Conservation (phyloP, 129 eudicot species). For the Oenanthe sinensis region DNA sequence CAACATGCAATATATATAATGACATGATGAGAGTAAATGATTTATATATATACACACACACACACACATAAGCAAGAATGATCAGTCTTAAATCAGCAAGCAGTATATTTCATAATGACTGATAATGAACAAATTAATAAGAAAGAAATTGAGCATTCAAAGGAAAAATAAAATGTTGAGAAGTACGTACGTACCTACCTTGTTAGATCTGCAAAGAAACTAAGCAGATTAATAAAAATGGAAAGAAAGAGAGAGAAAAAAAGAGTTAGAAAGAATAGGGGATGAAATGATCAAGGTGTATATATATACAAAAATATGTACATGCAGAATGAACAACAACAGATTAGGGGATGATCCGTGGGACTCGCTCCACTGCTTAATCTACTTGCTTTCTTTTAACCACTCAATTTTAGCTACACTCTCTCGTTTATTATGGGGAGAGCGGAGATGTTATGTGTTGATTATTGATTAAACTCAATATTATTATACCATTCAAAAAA, state of each 20-base stretch:
- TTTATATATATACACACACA: too few species aligned
- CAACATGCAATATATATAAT: too few species aligned
- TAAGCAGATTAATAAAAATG: neutral
- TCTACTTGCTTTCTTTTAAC: neutral
- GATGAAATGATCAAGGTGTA: neutral
- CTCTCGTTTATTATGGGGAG: too few species aligned
- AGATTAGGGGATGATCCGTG: neutral
- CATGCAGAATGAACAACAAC: neutral
- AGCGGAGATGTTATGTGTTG: too few species aligned
- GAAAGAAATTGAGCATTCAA: neutral
- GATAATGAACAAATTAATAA: too few species aligned
- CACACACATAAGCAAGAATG: too few species aligned
- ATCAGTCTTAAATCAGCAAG: too few species aligned
- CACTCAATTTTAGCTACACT: neutral
- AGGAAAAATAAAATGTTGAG: neutral
- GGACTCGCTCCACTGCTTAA: neutral
- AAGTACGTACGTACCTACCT: conserved; percentile 1
- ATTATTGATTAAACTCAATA: too few species aligned
- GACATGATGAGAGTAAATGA: too few species aligned
- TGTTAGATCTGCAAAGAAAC: neutral
- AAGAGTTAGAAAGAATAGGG: neutral
- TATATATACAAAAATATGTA: too few species aligned
- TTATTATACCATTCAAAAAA: too few species aligned
- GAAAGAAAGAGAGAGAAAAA: neutral
- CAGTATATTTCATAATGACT: too few species aligned